Evolutionary conservation across 2,329 filamentous ascomycete species (phyloP).

Genomic region (Diaporthe citri): DNA sequence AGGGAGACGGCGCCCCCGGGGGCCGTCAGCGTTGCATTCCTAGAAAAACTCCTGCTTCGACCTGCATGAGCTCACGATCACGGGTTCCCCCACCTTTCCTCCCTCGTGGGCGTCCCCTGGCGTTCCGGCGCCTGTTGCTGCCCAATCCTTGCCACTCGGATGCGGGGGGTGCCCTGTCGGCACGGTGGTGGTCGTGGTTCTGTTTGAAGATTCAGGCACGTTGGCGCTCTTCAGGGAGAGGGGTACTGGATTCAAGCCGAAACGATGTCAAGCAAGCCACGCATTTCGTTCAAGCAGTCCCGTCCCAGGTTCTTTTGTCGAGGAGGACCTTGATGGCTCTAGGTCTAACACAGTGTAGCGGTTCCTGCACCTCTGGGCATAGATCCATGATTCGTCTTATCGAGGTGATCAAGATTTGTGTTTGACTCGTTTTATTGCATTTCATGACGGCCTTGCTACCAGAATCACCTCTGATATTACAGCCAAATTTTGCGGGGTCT

Average conservation of each 20-base stretch:
- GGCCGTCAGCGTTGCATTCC: conserved; percentile 21
- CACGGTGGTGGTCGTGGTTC: conserved; percentile 13
- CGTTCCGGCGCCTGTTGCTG: conserved; percentile 7
- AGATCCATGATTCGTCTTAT: conserved; percentile 9
- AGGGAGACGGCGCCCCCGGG: conserved; percentile 20
- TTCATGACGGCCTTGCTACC: neutral
- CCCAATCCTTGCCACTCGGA: conserved; percentile 32
- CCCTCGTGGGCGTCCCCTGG: neutral
- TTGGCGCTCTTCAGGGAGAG: neutral
- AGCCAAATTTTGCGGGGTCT: no score
- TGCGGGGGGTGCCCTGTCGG: conserved; percentile 7
- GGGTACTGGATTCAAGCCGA: conserved; percentile 2
- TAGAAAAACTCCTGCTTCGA: neutral
- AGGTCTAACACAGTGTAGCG: conserved; percentile 5
- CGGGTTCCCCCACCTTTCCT: conserved; percentile 29
- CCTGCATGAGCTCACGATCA: conserved; percentile 35
- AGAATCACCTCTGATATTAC: neutral
- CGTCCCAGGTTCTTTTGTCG: neutral
- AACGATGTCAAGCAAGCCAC: conserved; percentile 25
- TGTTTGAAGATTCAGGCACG: conserved; percentile 20
- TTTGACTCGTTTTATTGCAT: conserved; percentile 6
- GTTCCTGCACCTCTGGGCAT: conserved; percentile 21
- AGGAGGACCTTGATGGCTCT: neutral
- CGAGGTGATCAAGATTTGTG: conserved; percentile 48
- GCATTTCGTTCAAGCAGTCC: conserved; percentile 16